Evolutionary conservation across 2,329 filamentous ascomycete species (phyloP), one percentile per base, ranked within the genome.

Genomic region (Endoconidiophora polonica): DNA sequence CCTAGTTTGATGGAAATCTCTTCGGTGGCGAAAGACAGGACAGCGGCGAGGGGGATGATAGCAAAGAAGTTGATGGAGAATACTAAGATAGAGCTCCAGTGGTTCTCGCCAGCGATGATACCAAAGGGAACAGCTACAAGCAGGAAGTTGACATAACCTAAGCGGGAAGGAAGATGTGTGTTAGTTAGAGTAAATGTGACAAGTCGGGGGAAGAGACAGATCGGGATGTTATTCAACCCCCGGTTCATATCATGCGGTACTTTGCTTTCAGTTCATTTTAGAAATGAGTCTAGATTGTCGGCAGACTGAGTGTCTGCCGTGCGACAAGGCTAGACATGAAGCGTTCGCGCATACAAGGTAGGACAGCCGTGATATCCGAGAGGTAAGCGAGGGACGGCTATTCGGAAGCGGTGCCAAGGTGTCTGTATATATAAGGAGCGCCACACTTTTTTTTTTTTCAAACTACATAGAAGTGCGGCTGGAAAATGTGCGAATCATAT

Each of bases 51-150:
- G 2, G 83, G 83, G 54, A 87, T 79, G 56, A 87, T 86, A 57
- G 83, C 83, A 57, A 87, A 73, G 67, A 87, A 87, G 67, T 88
- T 88, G 62, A 87, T 73, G 45, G 77, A 68, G 63, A 88, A 88
- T 56, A 86, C 74, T 50, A 74, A 73, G 9, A 78, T 76, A 1
- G 83, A 73, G 58, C 72, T 69, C 78, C 81, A 83, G 44, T 68
- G 66, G 53, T 76, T 58, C 12, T 67, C 65, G 53, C 81, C 83
- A 53, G 82, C 77, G 48, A 79, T 59, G 55, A 88, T 83, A 54
- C 83, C 83, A 40, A 85, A 62, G 7, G 83, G 83, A 6, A 87
- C 84, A 59, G 81, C 79, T 54, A 86, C 69, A 55, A 91, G 78
- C 49, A 81, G 70, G 56, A 81, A 72, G 61, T 88, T 90, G 61